Base-by-base conservation (phyloP, 495 filamentous ascomycete species). In the Neurospora intermedia region DNA sequence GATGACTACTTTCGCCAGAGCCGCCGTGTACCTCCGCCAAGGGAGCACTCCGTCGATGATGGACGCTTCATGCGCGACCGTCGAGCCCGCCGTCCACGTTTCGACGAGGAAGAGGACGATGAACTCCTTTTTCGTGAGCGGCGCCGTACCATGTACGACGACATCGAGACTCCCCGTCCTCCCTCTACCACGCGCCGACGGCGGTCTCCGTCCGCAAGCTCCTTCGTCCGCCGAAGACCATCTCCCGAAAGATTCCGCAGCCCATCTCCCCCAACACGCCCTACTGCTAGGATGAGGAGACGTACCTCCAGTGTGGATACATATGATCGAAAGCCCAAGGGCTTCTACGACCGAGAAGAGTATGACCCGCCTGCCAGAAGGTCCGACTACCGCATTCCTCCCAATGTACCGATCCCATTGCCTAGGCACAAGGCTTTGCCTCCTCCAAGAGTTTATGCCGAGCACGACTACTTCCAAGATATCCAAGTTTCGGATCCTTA, bases 401-500 rank as follows among this genome's bases (percentile, higher is more conserved):
- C 83, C 1, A 85, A 89, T 69, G 83, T 87, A 18, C 84, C 84
- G 1, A 85, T 88, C 54, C 88, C 88, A 2, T 80, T 89, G 43
- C 88, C 88, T 4, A 82, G 83, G 69, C 76, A 80, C 18, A 79
- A 78, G 74, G 84, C 78, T 4, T 75, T 85, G 41, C 83, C 84
- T 16, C 84, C 84, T 6, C 83, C 84, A 6, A 73, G 84, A 80
- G 83, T 81, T 69, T 90, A 86, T 76, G 88, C 77, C 69, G 86
- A 82, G 78, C 85, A 81, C 71, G 86, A 87, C 35, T 81, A 78
- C 76, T 81, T 75, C 74, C 85, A 86, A 23, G 90, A 93, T 70
- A 91, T 93, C 73, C 84, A 87, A 40, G 87, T 93, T 69, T 86
- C 89, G 1, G 91, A 93, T 70, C 89, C 88, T 3, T 88, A 90